phyloP scores from a whole-genome alignment of 306 rosid genomes.

The Mimosa pudica region DNA sequence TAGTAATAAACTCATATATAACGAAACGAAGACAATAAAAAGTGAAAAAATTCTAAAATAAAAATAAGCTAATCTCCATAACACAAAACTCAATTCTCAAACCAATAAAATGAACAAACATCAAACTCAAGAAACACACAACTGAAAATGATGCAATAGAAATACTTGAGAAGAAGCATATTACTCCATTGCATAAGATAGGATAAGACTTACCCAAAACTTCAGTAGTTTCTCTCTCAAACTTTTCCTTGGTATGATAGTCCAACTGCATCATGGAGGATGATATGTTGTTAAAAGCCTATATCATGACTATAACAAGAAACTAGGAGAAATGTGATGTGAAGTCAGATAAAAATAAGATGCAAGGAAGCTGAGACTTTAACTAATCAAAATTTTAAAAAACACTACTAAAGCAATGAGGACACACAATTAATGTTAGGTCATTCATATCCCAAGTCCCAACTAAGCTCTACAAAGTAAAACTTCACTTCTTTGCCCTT shows the following conservation, averaged over 20 bases:
- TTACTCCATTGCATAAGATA: conserved; percentile 16
- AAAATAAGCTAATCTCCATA: background rate
- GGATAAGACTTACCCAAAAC: conserved; percentile 66
- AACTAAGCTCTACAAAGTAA: conserved; percentile 17
- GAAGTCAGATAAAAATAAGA: background rate
- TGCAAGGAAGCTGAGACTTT: conserved; percentile 4
- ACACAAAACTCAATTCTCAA: background rate
- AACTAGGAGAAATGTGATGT: background rate
- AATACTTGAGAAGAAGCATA: conserved; percentile 6
- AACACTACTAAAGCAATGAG: background rate
- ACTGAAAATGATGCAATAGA: background rate
- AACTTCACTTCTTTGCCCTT: conserved; percentile 1
- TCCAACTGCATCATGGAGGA: conserved; percentile 64
- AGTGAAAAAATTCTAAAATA: background rate
- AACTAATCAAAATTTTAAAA: conserved; percentile 20
- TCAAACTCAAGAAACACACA: background rate
- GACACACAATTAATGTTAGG: background rate
- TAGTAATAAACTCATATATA: background rate
- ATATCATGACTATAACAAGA: conserved; percentile 15
- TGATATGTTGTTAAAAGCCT: conserved; percentile 18
- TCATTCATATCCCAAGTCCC: background rate
- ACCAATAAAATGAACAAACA: background rate
- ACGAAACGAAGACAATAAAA: background rate
- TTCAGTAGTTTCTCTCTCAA: conserved; percentile 86
- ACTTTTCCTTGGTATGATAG: conserved; percentile 80